phyloP scores from a whole-genome alignment of 495 filamentous ascomycete genomes.

The Pseudomonodictys pantanalensis region DNA sequence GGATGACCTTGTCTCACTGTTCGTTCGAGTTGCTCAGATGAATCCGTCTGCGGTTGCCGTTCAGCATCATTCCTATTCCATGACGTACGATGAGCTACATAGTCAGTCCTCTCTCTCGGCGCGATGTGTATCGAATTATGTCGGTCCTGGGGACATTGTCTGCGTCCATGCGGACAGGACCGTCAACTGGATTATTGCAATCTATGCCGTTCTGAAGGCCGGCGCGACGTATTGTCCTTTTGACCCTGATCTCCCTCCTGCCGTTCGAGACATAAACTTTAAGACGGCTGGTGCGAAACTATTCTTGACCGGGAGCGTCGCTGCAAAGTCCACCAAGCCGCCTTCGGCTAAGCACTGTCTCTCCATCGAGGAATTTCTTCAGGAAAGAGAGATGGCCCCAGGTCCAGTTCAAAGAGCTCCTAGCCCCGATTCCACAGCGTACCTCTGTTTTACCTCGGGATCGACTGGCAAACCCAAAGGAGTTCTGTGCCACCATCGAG shows the following conservation, averaged over 20 bases:
- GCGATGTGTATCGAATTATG: not conserved
- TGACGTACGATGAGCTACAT: conserved; percentile 11
- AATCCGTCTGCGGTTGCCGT: not conserved
- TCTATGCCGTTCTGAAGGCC: conserved; percentile 17
- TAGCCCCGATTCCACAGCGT: conserved; percentile 5
- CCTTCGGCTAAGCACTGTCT: not conserved
- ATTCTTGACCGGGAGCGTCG: not conserved
- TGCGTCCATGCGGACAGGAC: conserved; percentile 22
- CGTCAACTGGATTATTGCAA: conserved; percentile 21
- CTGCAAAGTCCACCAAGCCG: not conserved
- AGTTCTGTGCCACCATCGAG: conserved; percentile 12
- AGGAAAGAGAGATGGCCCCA: not conserved
- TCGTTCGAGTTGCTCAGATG: not conserved
- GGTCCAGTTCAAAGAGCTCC: not conserved
- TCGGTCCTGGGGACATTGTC: conserved; percentile 4
- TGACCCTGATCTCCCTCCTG: not conserved
- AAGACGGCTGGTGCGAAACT: not conserved
- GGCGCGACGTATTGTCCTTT: conserved; percentile 8
- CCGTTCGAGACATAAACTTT: not conserved
- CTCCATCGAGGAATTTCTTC: conserved; percentile 14
- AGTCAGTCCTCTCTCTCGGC: not conserved
- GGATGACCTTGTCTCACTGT: not conserved
- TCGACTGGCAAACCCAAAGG: conserved; percentile 22
- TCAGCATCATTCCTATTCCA: not conserved
- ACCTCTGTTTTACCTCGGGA: conserved; percentile 24